Evolutionary conservation across 495 filamentous ascomycete species (phyloP), one percentile per base, ranked within the genome.

Genomic region (Annulohypoxylon maeteangense): DNA sequence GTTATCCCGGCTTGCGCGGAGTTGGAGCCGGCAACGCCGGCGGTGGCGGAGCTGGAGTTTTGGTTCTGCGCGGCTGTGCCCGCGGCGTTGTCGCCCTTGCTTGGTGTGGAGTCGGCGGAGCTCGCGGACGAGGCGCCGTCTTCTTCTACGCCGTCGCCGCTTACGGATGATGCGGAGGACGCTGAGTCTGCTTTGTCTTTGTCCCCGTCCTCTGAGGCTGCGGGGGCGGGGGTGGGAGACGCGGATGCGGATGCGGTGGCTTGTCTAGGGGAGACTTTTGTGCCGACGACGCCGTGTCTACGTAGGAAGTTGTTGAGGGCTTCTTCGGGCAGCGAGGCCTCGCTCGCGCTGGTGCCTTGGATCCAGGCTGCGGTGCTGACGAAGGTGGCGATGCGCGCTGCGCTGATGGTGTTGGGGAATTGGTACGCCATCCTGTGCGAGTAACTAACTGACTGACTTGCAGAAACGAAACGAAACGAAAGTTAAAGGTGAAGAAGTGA

Each of bases 281-380:
- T 44, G 16, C 12, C 11, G 22, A 67, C 4, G 16, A 70, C 34
- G 0, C 62, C 29, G 23, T 74, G 71, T 45, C 71, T 44, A 12
- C 67, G 56, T 6, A 74, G 67, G 45, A 74, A 74, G 36, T 74
- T 74, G 50, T 74, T 55, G 8, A 74, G 67, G 11, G 71, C 67
- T 10, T 74, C 62, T n/a, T 62, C 57, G 11, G 71, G 71, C 18
- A 74, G 22, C 25, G 56, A 70, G 50, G 55, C 71, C 44, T 65
- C 62, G 45, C 58, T 67, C 2, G 67, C 71, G 58, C 62, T 42
- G 18, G 57, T 40, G 51, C 71, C 66, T 31, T 74, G 71, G 31
- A 74, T 70, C 71, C 71, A 74, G 14, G 71, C 71, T 27, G 71
- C 71, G 14, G 71, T 74, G 53, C 67, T 74, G 56, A 74, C 67